Evolutionary conservation across 768 basidiomycete genomes (phyloP).

Genomic region (Tricholoma sp.): DNA sequence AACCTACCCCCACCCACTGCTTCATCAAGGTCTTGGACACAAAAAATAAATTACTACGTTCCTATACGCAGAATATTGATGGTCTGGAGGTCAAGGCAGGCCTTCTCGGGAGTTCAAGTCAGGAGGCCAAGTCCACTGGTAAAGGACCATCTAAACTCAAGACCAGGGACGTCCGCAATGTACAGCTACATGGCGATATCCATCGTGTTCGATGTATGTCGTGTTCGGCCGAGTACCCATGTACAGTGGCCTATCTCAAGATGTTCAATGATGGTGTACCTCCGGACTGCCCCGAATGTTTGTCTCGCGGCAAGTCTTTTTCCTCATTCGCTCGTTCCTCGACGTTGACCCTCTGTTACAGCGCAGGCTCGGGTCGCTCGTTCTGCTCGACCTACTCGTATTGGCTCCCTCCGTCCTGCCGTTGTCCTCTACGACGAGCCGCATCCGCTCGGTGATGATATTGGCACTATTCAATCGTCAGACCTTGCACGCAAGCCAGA

Average conservation of each 20-base stretch:
- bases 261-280: conserved; percentile 66
- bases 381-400: conserved; percentile 69
- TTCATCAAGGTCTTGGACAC: conserved; percentile 83
- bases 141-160: conserved; percentile 69
- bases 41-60: conserved; percentile 81
- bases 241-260: conserved; percentile 53
- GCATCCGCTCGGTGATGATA: conserved; percentile 89
- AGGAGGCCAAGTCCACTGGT: conserved; percentile 41
- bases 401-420: conserved; percentile 87
- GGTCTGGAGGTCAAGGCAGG: conserved; percentile 84
- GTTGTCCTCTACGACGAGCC: conserved; percentile 95
- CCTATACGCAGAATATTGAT: conserved; percentile 98
- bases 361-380: conserved; percentile 79
- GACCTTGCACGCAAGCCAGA: conserved; percentile 84
- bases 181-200: conserved; percentile 94
- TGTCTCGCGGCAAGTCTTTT: conserved; percentile 63
- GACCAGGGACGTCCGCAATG: conserved; percentile 73
- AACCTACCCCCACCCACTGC: conserved; percentile 80
- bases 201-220: conserved; percentile 84
- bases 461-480: conserved; percentile 71
- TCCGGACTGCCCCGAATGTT: conserved; percentile 86
- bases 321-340: background rate
- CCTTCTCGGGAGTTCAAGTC: conserved; percentile 60
- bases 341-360: conserved; percentile 14
- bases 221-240: conserved; percentile 78